Evolutionary conservation across 2,329 filamentous ascomycete genomes (phyloP).

Genomic region (Cladophialophora exuberans): DNA sequence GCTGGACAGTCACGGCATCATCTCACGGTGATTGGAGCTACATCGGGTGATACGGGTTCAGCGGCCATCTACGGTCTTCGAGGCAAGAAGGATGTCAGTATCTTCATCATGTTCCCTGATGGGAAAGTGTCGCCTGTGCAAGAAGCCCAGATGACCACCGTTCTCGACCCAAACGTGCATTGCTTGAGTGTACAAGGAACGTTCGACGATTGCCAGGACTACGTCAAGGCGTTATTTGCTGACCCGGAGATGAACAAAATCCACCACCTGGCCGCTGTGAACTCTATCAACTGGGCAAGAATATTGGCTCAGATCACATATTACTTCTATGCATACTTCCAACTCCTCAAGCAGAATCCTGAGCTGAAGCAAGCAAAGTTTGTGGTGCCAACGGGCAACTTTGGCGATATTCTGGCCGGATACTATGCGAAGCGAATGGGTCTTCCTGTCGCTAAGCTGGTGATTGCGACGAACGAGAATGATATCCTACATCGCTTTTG

Average conservation of each 20-base stretch:
- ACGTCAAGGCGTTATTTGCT: slow-evolving; percentile 89
- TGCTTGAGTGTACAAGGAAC: slow-evolving; percentile 87
- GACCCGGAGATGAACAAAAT: slow-evolving; percentile 81
- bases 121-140: slow-evolving; percentile 90
- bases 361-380: slow-evolving; percentile 70
- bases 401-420: slow-evolving; percentile 85
- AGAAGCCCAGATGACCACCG: slow-evolving; percentile 96
- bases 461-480: slow-evolving; percentile 96
- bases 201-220: slow-evolving; percentile 96
- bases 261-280: slow-evolving; percentile 87
- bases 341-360: slow-evolving; percentile 64
- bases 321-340: slow-evolving; percentile 95
- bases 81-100: slow-evolving; percentile 94
- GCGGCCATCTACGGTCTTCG: slow-evolving; percentile 94
- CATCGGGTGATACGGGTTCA: slow-evolving; percentile 84
- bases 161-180: slow-evolving; percentile 87
- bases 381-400: slow-evolving; percentile 93
- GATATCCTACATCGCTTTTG: slow-evolving; percentile 96
- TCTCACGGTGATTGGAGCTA: slow-evolving; percentile 83
- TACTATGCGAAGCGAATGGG: slow-evolving; percentile 90
- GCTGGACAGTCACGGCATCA: slow-evolving; percentile 68
- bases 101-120: slow-evolving; percentile 92
- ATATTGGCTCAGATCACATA: slow-evolving; percentile 97
- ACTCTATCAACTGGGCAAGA: slow-evolving; percentile 94
- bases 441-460: slow-evolving; percentile 81